These are phyloP conservation scores for Bullera alba DNA, from an alignment of 768 basidiomycete species.

Conservation along the genomic window DNA sequence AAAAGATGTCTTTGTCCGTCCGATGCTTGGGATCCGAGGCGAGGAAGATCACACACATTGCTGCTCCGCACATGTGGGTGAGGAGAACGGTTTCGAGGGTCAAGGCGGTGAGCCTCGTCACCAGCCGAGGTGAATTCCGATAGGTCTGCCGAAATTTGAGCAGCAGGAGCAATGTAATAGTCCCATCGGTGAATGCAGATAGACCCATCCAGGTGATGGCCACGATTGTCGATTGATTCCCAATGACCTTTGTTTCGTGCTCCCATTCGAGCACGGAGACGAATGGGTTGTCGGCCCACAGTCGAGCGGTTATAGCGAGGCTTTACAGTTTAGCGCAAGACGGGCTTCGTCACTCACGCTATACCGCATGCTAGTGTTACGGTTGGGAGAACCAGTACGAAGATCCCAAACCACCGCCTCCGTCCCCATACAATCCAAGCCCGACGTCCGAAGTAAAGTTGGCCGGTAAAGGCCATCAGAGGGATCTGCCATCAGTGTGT, in stretches of 20 bases:
- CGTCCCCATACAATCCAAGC: conserved; percentile 28
- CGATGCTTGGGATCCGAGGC: conserved; percentile 25
- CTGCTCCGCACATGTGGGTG: conserved; percentile 33
- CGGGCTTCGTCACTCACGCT: conserved; percentile 26
- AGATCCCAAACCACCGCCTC: conserved; percentile 25
- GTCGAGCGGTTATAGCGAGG: conserved; percentile 34
- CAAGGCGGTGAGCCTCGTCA: conserved; percentile 26
- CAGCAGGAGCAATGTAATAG: conserved; percentile 26
- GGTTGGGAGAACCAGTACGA: conserved; percentile 13
- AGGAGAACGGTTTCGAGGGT: conserved; percentile 40
- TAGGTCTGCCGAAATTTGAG: conserved; percentile 21
- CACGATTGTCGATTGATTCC: conserved; percentile 33
- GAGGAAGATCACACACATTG: conserved; percentile 40
- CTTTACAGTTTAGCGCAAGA: conserved; percentile 4
- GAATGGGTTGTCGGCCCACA: conserved; percentile 34
- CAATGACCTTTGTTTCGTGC: conserved; percentile 16
- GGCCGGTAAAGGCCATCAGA: conserved; percentile 34
- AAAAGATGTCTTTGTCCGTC: conserved; percentile 31
- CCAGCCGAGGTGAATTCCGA: conserved; percentile 2
- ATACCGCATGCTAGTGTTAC: conserved; percentile 25
- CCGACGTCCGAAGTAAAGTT: conserved; percentile 35
- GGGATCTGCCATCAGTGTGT: conserved; percentile 20
- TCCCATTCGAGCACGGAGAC: conserved; percentile 15
- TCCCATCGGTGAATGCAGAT: conserved; percentile 33
- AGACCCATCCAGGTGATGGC: conserved; percentile 42